phyloP scores from a whole-genome alignment of 345 rosid species.

The Gossypioides kirkii region DNA sequence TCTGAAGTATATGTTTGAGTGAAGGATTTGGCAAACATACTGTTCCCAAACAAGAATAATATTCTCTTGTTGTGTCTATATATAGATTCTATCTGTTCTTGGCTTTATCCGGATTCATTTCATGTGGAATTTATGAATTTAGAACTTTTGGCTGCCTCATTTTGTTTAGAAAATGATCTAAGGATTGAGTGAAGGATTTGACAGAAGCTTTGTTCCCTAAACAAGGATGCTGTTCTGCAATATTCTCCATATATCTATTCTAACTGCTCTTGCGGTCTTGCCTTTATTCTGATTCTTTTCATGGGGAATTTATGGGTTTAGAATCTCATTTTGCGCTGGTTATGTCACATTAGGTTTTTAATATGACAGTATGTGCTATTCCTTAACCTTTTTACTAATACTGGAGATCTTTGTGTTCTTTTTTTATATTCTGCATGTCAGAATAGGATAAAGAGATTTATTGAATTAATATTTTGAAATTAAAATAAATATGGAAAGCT shows the following conservation, averaged over 20 bases:
- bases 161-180: not conserved
- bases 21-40: not conserved
- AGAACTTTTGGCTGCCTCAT: not conserved
- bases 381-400: not conserved
- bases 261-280: not conserved
- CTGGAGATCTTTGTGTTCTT: not conserved
- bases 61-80: not conserved
- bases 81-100: not conserved
- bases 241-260: not conserved
- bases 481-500: not conserved
- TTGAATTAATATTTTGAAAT: not conserved
- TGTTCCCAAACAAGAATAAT: not conserved
- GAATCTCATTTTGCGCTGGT: not conserved
- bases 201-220: not conserved
- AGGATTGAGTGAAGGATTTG: not conserved
- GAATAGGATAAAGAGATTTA: conserved; percentile 1
- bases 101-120: not conserved
- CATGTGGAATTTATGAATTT: not conserved
- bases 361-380: not conserved
- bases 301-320: not conserved
- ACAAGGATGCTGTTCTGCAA: not conserved
- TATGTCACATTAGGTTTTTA: not conserved
- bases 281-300: not conserved
- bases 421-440: not conserved
- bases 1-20: not conserved